These are phyloP conservation scores for Odontarrhena argentea DNA, from an alignment of 345 rosid species.

Conservation along the genomic window DNA sequence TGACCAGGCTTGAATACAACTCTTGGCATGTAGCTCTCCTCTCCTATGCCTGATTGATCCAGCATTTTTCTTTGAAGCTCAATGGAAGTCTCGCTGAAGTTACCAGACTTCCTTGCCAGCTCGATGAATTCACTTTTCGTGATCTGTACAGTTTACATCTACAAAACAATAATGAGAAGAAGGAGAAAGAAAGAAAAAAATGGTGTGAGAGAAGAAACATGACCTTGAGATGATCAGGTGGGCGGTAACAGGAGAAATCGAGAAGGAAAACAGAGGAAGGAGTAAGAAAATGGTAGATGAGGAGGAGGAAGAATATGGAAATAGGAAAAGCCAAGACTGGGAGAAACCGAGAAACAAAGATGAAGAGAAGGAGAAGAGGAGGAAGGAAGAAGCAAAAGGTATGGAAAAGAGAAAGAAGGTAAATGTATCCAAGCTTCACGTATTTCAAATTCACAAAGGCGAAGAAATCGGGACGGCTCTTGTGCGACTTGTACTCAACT, in stretches of 20 bases:
- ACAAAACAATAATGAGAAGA: constrained; percentile 29
- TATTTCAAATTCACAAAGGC: constrained; percentile 59
- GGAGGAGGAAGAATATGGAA: constrained; percentile 39
- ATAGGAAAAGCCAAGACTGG: constrained; percentile 40
- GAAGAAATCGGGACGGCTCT: constrained; percentile 54
- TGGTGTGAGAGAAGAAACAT: constrained; percentile 7
- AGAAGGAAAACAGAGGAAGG: constrained; percentile 55
- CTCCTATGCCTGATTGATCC: constrained; percentile 72
- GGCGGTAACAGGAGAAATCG: constrained; percentile 68
- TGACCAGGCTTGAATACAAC: constrained; percentile 49
- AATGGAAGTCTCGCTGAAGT: constrained; percentile 55
- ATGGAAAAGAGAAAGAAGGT: constrained; percentile 49
- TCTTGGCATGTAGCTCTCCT: constrained; percentile 66
- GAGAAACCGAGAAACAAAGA: constrained; percentile 42
- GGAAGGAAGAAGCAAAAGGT: constrained; percentile 39
- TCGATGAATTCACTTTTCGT: constrained; percentile 60
- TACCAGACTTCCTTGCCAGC: constrained; percentile 58
- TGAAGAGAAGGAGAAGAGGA: constrained; percentile 42
- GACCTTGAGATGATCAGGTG: constrained; percentile 72
- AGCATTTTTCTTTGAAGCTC: constrained; percentile 53
- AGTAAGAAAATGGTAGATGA: constrained; percentile 45
- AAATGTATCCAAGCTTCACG: constrained; percentile 63
- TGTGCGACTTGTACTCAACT: constrained; percentile 48
- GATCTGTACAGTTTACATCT: constrained; percentile 44
- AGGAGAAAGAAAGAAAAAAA: neutral